These are phyloP conservation scores for Aspergillus awamori DNA, from an alignment of 2,329 filamentous ascomycete species.

Conservation along the genomic window DNA sequence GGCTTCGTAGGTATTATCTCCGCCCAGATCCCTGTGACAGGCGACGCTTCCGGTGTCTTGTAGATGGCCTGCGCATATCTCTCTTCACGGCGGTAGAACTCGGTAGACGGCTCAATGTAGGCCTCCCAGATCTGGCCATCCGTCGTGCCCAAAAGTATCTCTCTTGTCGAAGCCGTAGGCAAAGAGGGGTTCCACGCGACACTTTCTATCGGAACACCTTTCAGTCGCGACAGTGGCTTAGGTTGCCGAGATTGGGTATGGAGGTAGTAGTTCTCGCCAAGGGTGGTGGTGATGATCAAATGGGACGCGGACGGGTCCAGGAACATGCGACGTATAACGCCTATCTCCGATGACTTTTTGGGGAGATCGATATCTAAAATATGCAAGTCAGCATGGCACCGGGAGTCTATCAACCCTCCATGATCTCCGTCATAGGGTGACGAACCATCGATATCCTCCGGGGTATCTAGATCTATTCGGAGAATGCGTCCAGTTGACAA, in stretches of 20 bases:
- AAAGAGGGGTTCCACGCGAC: conserved; percentile 93
- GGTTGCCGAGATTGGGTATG: conserved; percentile 92
- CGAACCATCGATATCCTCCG: conserved; percentile 89
- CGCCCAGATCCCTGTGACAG: conserved; percentile 80
- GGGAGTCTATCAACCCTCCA: background rate
- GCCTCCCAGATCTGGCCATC: conserved; percentile 95
- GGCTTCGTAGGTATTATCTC: conserved; percentile 70
- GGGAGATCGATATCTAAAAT: conserved; percentile 90
- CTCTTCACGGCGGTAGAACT: conserved; percentile 95
- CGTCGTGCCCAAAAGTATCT: conserved; percentile 88
- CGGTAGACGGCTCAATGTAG: conserved; percentile 89
- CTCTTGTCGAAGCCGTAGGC: conserved; percentile 89
- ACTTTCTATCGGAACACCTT: conserved; percentile 83
- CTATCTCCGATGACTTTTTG: conserved; percentile 86
- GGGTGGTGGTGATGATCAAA: conserved; percentile 84
- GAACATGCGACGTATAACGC: conserved; percentile 93
- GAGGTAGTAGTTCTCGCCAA: conserved; percentile 96
- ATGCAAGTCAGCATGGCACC: conserved; percentile 22
- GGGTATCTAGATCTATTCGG: conserved; percentile 89
- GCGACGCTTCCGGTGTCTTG: conserved; percentile 75
- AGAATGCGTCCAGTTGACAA: conserved; percentile 90
- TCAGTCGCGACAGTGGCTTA: conserved; percentile 76
- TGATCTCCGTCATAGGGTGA: background rate
- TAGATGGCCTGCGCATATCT: conserved; percentile 85
- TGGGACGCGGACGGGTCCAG: conserved; percentile 96